Evolutionary conservation across 257 asterid species (phyloP), one percentile per base, ranked within the genome.

Genomic region (Ilex aquifolium): DNA sequence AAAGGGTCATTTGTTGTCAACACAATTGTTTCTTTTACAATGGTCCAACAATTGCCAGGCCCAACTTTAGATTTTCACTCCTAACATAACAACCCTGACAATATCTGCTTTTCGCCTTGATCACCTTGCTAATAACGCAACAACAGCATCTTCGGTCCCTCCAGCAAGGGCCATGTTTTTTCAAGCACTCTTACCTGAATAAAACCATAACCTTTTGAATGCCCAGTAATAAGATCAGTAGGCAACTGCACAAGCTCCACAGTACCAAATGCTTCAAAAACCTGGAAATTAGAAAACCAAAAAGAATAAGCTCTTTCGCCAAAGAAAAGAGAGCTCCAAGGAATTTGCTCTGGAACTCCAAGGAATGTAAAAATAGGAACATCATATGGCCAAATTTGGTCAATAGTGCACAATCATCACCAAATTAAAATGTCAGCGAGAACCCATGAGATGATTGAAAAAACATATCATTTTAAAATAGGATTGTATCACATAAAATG

Each of bases 191-290:
- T 68, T 66, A 85, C 95, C 87, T 86, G 91, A 57, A 84, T 73
- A 71, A 84, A 84, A 13, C 87, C 95, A 76, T 60, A 86, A 57
- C 95, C 87, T 71, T 84, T 82, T 76, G 88, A 70, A 62, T 74
- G 75, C 68, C 83, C 88, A 61, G 87, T 76, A 57, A 79, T 86
- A 7, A 69, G 81, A 50, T 86, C 95, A 56, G 63, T 55, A 49
- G 89, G 91, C 87, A 86, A 75, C 80, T 80, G 95, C 69, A 86
- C 85, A 65, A 84, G 78, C 85, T 86, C 91, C 64, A 86, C 78
- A 27, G 74, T 42, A 48, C 95, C 95, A 75, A 86, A 86, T 56
- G 91, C 65, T 72, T 86, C 95, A 78, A 86, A 86, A 44, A 86
- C 86, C 95, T 86, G 58, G 31, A 63, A 29, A 51, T 48, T 44